phyloP scores from a whole-genome alignment of 371 early-diverging fungal genomes.

The Haplosporangium sp. region DNA sequence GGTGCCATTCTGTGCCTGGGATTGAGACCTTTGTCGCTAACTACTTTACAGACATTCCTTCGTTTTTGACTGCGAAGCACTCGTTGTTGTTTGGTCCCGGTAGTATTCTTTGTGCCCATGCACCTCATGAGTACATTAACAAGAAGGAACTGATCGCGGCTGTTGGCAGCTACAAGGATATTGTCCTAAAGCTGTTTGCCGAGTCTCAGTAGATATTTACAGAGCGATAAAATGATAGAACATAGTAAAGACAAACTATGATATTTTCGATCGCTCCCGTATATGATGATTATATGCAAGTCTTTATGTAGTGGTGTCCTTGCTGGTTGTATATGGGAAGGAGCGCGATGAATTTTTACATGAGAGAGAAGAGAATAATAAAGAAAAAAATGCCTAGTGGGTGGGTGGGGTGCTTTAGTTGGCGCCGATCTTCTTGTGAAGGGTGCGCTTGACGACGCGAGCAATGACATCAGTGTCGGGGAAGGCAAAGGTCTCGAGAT shows the following conservation, averaged over 20 bases:
- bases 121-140: slow-evolving; percentile 57
- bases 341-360: slow-evolving; percentile 10
- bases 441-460: slow-evolving; percentile 74
- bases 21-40: slow-evolving; percentile 54
- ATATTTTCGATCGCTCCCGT: too few relatives aligned
- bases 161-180: slow-evolving; percentile 58
- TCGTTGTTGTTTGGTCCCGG: slow-evolving; percentile 58
- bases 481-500: slow-evolving; percentile 92
- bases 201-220: slow-evolving; percentile 10
- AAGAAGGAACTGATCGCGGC: slow-evolving; percentile 57
- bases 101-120: slow-evolving; percentile 59
- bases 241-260: neutral
- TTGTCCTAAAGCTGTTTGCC: slow-evolving; percentile 44
- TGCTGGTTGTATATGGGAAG: neutral
- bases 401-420: neutral
- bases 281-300: too few relatives aligned
- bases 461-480: slow-evolving; percentile 91
- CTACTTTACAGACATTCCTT: slow-evolving; percentile 54
- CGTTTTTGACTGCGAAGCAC: slow-evolving; percentile 45
- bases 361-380: neutral
- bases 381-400: neutral
- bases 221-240: neutral
- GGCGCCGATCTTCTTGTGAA: slow-evolving; percentile 63
- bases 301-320: neutral
- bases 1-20: slow-evolving; percentile 54